Conservation (phyloP, 805 yeast species). For the Candida cerambycidarum region DNA sequence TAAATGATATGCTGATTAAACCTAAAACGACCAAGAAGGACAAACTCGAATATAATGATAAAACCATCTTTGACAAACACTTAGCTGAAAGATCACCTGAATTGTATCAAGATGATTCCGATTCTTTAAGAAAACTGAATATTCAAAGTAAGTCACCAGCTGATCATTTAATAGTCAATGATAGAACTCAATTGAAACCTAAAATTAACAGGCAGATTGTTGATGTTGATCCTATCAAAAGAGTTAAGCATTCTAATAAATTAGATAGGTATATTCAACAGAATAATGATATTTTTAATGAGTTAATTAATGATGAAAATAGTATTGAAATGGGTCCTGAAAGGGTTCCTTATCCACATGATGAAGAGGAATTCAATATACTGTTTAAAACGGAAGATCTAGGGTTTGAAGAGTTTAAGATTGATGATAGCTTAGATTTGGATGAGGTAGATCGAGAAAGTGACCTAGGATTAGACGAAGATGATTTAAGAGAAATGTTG, state of each 20-base stretch:
- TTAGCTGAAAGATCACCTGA: conserved; percentile 21
- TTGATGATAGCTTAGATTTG: conserved; percentile 11
- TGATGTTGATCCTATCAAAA: conserved; percentile 16
- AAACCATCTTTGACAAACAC: conserved; percentile 17
- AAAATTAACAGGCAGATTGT: conserved; percentile 1
- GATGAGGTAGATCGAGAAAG: conserved; percentile 10
- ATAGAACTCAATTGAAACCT: conserved; percentile 4
- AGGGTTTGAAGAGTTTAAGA: conserved; percentile 3
- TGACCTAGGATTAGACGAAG: conserved; percentile 30
- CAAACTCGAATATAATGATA: conserved; percentile 7
- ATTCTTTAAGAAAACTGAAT: conserved; percentile 22
- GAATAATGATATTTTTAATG: background rate
- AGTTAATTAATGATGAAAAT: conserved; percentile 22
- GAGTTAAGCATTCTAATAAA: conserved; percentile 19
- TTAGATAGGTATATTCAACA: conserved; percentile 12
- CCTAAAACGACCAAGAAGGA: background rate
- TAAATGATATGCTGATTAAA: background rate
- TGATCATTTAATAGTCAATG: conserved; percentile 2
- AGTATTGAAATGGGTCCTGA: conserved; percentile 16
- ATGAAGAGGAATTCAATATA: conserved; percentile 4
- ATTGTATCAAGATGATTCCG: conserved; percentile 26
- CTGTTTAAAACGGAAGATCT: background rate
- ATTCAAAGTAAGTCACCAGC: conserved; percentile 3
- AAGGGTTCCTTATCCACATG: background rate
- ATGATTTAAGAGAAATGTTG: conserved; percentile 36